These are phyloP conservation scores for Saxophila tyrrhenica DNA, from an alignment of 495 filamentous ascomycete genomes.

Conservation along the genomic window DNA sequence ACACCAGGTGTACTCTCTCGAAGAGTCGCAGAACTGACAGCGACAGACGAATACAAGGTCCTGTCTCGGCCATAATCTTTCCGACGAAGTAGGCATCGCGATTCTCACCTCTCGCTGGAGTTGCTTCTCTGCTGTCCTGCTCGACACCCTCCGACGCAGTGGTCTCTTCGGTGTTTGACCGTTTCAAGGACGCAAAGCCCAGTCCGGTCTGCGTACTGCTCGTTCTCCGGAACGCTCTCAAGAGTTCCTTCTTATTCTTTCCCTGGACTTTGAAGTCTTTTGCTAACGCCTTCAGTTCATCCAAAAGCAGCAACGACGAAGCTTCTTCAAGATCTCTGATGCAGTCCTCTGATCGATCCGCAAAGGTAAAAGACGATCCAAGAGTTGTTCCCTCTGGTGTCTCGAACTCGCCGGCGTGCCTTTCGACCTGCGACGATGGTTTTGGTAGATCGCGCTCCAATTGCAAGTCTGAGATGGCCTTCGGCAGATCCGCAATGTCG, in stretches of 20 bases:
- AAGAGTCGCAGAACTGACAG: conserved; percentile 68
- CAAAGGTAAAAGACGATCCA: conserved; percentile 55
- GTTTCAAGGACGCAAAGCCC: conserved; percentile 45
- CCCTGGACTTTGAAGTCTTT: conserved; percentile 81
- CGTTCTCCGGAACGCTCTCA: conserved; percentile 55
- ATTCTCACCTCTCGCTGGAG: conserved; percentile 15
- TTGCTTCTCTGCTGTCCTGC: conserved; percentile 14
- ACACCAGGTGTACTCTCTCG: conserved; percentile 87
- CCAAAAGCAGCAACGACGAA: conserved; percentile 63
- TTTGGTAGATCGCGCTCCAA: conserved; percentile 34
- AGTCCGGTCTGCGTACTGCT: conserved; percentile 66
- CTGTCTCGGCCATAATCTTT: conserved; percentile 72
- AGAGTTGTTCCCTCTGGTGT: conserved; percentile 39
- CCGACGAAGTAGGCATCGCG: conserved; percentile 50
- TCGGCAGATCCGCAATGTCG: conserved; percentile 64
- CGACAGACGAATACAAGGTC: conserved; percentile 73
- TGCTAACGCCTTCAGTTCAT: conserved; percentile 75
- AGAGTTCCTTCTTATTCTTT: conserved; percentile 76
- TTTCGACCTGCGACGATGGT: conserved; percentile 26
- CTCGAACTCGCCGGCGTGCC: conserved; percentile 38
- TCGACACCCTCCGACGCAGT: conserved; percentile 10
- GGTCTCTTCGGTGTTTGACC: conserved; percentile 39
- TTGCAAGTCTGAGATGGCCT: conserved; percentile 53
- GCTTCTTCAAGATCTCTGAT: conserved; percentile 80
- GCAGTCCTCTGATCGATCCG: conserved; percentile 57